Conservation (phyloP, 1,284 basidiomycete genomes). For the Microbotryomycetes sp. region DNA sequence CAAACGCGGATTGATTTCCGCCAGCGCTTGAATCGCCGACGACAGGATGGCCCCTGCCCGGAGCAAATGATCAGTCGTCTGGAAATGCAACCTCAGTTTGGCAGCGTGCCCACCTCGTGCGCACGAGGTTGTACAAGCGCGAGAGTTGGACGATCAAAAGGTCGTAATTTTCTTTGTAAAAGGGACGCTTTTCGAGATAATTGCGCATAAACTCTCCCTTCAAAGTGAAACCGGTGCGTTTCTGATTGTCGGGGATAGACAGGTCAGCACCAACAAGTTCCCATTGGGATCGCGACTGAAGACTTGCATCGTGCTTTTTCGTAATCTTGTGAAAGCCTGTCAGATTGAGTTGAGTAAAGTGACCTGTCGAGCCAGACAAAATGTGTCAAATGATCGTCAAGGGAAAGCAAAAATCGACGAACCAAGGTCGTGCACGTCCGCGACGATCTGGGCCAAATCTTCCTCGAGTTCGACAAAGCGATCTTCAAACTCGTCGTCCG, state of each 20-base stretch:
- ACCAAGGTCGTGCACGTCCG: constrained; percentile 96
- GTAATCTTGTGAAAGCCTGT: constrained; percentile 98
- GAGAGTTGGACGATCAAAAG: constrained; percentile 87
- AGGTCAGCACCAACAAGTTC: neutral
- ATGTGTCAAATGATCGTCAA: neutral
- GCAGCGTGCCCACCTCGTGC: constrained; percentile 50
- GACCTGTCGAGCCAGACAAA: constrained; percentile 14
- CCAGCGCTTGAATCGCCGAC: constrained; percentile 90
- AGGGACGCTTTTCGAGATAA: constrained; percentile 89
- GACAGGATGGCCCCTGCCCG: constrained; percentile 71
- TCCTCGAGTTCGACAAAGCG: constrained; percentile 86
- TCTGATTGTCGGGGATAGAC: too few relatives aligned
- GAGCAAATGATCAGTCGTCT: neutral
- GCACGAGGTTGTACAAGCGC: constrained; percentile 88
- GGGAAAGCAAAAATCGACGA: constrained; percentile 52
- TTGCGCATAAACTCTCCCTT: constrained; percentile 65
- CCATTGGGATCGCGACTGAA: neutral
- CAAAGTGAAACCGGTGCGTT: constrained; percentile 53
- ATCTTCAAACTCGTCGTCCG: constrained; percentile 61
- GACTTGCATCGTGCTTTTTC: constrained; percentile 79
- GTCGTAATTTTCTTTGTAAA: constrained; percentile 65
- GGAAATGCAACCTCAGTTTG: neutral
- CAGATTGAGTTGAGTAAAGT: constrained; percentile 47
- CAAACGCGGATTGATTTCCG: constrained; percentile 91
- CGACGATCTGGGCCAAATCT: constrained; percentile 89